Evolutionary conservation across 495 filamentous ascomycete species (phyloP), one percentile per base, ranked within the genome.

Genomic region (Poronia punctata): DNA sequence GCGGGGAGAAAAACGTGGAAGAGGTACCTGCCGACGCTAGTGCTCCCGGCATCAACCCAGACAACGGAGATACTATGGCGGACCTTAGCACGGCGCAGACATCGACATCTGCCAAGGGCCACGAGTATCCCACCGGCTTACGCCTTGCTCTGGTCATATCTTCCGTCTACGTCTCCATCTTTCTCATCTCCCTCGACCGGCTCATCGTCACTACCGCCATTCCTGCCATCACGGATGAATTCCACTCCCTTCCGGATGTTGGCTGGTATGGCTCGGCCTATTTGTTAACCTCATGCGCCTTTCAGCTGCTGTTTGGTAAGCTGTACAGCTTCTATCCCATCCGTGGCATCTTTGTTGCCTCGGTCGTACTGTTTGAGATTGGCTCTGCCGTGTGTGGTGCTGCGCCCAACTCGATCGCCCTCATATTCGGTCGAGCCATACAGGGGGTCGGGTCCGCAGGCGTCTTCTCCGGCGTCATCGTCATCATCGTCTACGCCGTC

Each of bases 371-470:
- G 14, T 76, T 72, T 50, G 65, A 73, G 39, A 36, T 65, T 24
- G 77, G 76, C 0, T 79, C 75, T 5, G 65, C 65, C 0, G 23
- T 80, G 16, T 79, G 75, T 34, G 78, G 71, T 32, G 73, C 67
- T 5, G 74, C 78, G 3, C 72, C 71, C 0, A 73, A 50, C 34
- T 72, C 68, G 10, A 38, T 61, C 3, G 61, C 66, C 10, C 67
- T 80, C 25, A 80, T 82, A 26, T 38, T 78, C 26, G 75, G 77
- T 7, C 61, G 75, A 16, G 75, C 75, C 8, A 65, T 82, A 20
- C 69, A 74, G n/a, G 77, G 75, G 11, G 41, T 76, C 32, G 74
- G 71, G 3, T 50, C 61, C 1, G 63, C 52, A 24, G 68, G 69
- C 11, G 53, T 71, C 7, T 55, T 64, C 10, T 48, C 55, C 4